Evolutionary conservation across 768 basidiomycete species (phyloP).

Genomic region (Termitomyces sp.): DNA sequence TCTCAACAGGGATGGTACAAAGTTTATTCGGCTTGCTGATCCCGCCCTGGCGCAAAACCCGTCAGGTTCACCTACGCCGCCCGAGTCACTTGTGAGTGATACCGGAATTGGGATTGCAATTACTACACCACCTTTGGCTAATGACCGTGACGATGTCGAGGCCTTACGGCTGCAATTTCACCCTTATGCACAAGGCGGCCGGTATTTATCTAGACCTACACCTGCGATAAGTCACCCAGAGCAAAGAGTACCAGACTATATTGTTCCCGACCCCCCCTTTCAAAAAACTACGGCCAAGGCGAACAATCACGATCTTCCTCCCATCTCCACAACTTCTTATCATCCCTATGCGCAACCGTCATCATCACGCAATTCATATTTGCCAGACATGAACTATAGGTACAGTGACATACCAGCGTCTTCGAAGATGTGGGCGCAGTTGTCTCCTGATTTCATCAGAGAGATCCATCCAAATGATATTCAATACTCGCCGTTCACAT

Average conservation of each 20-base stretch:
- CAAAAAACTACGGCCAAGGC: background rate
- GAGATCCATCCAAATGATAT: slow-evolving; percentile 44
- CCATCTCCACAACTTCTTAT: slow-evolving; percentile 24
- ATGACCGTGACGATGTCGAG: slow-evolving; percentile 21
- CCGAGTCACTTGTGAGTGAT: slow-evolving; percentile 25
- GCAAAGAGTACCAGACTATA: slow-evolving; percentile 31
- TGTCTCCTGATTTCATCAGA: slow-evolving; percentile 40
- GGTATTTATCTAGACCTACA: slow-evolving; percentile 24
- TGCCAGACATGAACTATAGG: slow-evolving; percentile 27
- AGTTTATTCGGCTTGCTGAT: slow-evolving; percentile 39
- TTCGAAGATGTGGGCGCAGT: slow-evolving; percentile 49
- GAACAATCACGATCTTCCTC: slow-evolving; percentile 5
- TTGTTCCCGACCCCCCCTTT: background rate
- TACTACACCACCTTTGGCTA: slow-evolving; percentile 28
- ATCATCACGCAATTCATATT: slow-evolving; percentile 30
- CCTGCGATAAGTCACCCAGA: slow-evolving; percentile 19
- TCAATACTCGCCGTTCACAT: slow-evolving; percentile 43
- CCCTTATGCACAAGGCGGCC: slow-evolving; percentile 46
- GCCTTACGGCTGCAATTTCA: slow-evolving; percentile 36
- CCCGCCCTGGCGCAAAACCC: slow-evolving; percentile 28
- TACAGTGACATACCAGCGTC: slow-evolving; percentile 37
- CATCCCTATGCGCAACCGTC: slow-evolving; percentile 43
- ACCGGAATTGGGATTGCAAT: slow-evolving; percentile 32
- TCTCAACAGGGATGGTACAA: slow-evolving; percentile 35
- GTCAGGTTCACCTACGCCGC: slow-evolving; percentile 19